phyloP scores from a whole-genome alignment of 1,284 basidiomycete species.

The Ustilago vetiveriae region DNA sequence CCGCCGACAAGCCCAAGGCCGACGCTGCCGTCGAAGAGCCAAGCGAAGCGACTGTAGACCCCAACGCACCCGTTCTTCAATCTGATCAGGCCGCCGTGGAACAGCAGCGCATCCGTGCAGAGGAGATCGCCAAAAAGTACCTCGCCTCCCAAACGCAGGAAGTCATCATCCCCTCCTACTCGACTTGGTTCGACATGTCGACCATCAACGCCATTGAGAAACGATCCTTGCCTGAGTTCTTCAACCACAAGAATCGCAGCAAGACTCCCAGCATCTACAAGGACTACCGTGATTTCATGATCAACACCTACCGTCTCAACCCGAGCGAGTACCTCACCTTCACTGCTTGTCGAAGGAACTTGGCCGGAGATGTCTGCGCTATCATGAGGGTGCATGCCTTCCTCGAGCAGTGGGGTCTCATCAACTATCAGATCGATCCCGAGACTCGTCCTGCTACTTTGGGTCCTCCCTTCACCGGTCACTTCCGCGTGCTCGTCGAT shows the following conservation, averaged over 20 bases:
- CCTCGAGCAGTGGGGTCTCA: slow-evolving; percentile 97
- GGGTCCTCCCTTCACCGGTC: slow-evolving; percentile 96
- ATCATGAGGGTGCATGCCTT: slow-evolving; percentile 99
- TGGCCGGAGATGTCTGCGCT: slow-evolving; percentile 97
- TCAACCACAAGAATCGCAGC: slow-evolving; percentile 84
- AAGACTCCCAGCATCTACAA: slow-evolving; percentile 99
- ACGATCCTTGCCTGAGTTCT: slow-evolving; percentile 95
- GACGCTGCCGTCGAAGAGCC: slow-evolving; percentile 74
- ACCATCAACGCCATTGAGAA: slow-evolving; percentile 92
- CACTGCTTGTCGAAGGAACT: slow-evolving; percentile 92
- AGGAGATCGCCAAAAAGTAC: slow-evolving; percentile 89
- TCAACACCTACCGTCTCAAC: slow-evolving; percentile 95
- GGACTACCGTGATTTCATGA: slow-evolving; percentile 99
- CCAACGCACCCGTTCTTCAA: slow-evolving; percentile 40
- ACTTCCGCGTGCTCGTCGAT: slow-evolving; percentile 96
- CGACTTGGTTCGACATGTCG: slow-evolving; percentile 97
- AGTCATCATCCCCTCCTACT: slow-evolving; percentile 95
- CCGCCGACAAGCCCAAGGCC: slow-evolving; percentile 38
- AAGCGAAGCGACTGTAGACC: slow-evolving; percentile 78
- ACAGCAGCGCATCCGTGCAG: slow-evolving; percentile 78
- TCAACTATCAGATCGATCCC: slow-evolving; percentile 99
- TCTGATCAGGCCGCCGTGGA: slow-evolving; percentile 79
- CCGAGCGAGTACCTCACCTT: slow-evolving; percentile 97
- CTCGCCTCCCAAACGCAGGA: slow-evolving; percentile 92
- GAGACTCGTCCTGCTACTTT: slow-evolving; percentile 92